These are phyloP conservation scores for Scytalidium lignicola DNA, from an alignment of 2,329 filamentous ascomycete genomes.

Conservation along the genomic window DNA sequence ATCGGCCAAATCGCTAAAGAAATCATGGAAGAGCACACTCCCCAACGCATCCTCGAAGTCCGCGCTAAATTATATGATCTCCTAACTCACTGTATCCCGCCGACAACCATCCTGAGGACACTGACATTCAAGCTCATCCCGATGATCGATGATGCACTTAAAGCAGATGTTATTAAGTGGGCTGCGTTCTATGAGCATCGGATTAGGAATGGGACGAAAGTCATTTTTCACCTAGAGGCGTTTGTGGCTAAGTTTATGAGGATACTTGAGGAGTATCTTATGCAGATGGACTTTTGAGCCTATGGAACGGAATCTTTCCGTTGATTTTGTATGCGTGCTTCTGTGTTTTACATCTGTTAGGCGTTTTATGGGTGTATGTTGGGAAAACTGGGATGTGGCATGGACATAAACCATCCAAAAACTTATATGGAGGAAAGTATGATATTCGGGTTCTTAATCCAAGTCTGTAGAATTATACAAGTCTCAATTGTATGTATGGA, in stretches of 20 bases:
- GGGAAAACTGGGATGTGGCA: no score
- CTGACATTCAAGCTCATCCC: conserved; percentile 89
- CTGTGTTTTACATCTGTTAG: no score
- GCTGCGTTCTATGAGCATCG: conserved; percentile 96
- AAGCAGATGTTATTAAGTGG: conserved; percentile 91
- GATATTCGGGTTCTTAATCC: no score
- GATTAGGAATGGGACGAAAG: conserved; percentile 85
- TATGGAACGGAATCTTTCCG: background rate
- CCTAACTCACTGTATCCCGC: conserved; percentile 92
- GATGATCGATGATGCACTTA: conserved; percentile 82
- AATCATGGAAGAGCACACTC: conserved; percentile 90
- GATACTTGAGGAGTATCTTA: conserved; percentile 82
- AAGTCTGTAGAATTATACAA: no score
- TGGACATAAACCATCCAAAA: no score
- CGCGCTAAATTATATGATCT: conserved; percentile 95
- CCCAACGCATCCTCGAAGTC: conserved; percentile 79
- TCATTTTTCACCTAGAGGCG: conserved; percentile 96
- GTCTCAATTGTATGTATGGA: no score
- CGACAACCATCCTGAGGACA: conserved; percentile 90
- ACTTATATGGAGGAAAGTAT: no score
- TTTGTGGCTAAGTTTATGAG: conserved; percentile 99
- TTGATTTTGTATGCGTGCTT: background rate
- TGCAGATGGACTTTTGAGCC: conserved; percentile 72
- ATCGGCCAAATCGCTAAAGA: conserved; percentile 87
- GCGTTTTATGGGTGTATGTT: no score